phyloP scores from a whole-genome alignment of 2,329 filamentous ascomycete species.

The Trichophaea hybrida region DNA sequence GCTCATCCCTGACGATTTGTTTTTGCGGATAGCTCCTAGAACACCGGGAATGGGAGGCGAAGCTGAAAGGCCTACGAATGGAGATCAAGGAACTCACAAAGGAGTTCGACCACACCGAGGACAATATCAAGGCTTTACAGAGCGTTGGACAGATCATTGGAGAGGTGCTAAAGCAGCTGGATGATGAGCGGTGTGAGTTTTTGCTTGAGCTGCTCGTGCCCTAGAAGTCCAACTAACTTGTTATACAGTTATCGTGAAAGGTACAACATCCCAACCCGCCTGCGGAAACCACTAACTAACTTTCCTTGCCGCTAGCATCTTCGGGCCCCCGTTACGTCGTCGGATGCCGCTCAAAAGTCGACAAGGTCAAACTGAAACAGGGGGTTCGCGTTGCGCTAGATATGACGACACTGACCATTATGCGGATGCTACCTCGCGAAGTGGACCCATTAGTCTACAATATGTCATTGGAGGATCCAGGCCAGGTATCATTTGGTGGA shows the following conservation, averaged over 20 bases:
- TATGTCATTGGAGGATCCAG: slow-evolving; percentile 97
- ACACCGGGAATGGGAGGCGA: slow-evolving; percentile 96
- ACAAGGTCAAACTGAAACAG: slow-evolving; percentile 94
- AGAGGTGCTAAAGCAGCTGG: slow-evolving; percentile 95
- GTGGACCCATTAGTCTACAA: slow-evolving; percentile 98
- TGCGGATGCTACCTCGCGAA: slow-evolving; percentile 97
- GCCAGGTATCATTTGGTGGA: slow-evolving; percentile 92
- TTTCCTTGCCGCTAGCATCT: slow-evolving; percentile 73
- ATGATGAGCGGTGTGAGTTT: slow-evolving; percentile 87
- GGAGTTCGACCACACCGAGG: slow-evolving; percentile 92
- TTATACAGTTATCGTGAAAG: slow-evolving; percentile 11
- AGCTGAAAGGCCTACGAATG: slow-evolving; percentile 82
- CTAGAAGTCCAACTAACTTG: neutral
- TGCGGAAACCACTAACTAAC: neutral
- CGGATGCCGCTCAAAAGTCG: slow-evolving; percentile 94
- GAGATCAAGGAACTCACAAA: slow-evolving; percentile 93
- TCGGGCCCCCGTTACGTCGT: slow-evolving; percentile 96
- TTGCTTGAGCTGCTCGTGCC: neutral
- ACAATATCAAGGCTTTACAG: slow-evolving; percentile 98
- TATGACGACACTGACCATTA: slow-evolving; percentile 99
- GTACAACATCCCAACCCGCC: neutral
- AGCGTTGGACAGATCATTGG: slow-evolving; percentile 99
- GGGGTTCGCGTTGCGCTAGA: slow-evolving; percentile 93
- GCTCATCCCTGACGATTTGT: neutral
- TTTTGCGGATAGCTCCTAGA: slow-evolving; percentile 48